phyloP scores from a whole-genome alignment of 176 grass and related monocot species.

The Triticum monococcum region DNA sequence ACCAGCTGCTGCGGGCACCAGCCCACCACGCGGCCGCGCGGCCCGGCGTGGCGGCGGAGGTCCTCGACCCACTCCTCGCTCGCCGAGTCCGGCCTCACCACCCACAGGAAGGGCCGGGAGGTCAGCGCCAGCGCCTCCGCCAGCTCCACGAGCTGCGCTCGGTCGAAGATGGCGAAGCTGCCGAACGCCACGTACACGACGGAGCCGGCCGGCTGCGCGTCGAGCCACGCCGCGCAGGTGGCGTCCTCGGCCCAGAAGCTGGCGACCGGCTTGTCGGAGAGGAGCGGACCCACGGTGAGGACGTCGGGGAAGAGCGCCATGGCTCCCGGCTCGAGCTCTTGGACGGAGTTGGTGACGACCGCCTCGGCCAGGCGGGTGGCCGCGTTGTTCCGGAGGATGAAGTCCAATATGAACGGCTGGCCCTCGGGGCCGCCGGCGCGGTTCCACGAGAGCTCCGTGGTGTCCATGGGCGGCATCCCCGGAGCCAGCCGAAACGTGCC shows the following conservation, averaged over 20 bases:
- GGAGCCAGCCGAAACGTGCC: slow-evolving; percentile 53
- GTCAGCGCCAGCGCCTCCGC: slow-evolving; percentile 57
- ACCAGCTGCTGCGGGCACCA: slow-evolving; percentile 68
- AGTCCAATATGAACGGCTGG: slow-evolving; percentile 8
- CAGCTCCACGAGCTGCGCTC: slow-evolving; percentile 52
- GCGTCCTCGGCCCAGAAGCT: slow-evolving; percentile 60
- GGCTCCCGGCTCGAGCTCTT: slow-evolving; percentile 49
- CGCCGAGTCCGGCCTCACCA: slow-evolving; percentile 38
- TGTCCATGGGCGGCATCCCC: slow-evolving; percentile 40
- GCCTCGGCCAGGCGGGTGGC: slow-evolving; percentile 38
- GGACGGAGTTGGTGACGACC: slow-evolving; percentile 49
- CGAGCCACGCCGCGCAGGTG: slow-evolving; percentile 42
- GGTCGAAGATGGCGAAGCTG: slow-evolving; percentile 51
- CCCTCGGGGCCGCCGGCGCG: slow-evolving; percentile 3
- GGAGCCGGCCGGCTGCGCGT: slow-evolving; percentile 39
- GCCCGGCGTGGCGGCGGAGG: slow-evolving; percentile 14
- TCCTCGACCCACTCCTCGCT: slow-evolving; percentile 19
- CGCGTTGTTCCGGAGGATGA: slow-evolving; percentile 38
- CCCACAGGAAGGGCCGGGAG: slow-evolving; percentile 58
- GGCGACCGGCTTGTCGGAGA: slow-evolving; percentile 23
- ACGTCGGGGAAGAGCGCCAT: slow-evolving; percentile 31
- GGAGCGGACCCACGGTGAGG: slow-evolving; percentile 46
- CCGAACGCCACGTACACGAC: slow-evolving; percentile 77
- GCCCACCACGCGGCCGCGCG: slow-evolving; percentile 47
- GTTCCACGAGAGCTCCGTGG: slow-evolving; percentile 50